Conservation (phyloP, 768 basidiomycete genomes). For the Hericium alpestre region DNA sequence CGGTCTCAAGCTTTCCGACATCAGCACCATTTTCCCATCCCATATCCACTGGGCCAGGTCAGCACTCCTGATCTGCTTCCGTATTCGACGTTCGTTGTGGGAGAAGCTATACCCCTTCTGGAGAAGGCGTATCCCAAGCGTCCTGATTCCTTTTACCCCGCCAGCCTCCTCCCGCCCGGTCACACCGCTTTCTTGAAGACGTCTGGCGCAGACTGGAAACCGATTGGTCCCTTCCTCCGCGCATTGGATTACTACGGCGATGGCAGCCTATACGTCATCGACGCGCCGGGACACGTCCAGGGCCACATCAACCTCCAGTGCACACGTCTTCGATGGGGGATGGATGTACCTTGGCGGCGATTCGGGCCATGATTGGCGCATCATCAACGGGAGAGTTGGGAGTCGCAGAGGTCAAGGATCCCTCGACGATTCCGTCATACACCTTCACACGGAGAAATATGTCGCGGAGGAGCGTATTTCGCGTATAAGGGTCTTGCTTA, state of each 20-base stretch:
- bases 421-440: neutral
- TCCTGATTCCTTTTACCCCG: neutral
- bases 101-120: neutral
- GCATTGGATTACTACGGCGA: slow-evolving; percentile 13
- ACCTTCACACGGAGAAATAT: neutral
- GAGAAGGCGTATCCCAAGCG: slow-evolving; percentile 3
- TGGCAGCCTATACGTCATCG: slow-evolving; percentile 11
- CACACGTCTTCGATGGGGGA: slow-evolving; percentile 9
- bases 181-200: neutral
- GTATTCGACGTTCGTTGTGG: slow-evolving; percentile 7
- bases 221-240: slow-evolving; percentile 9
- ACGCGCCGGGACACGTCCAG: slow-evolving; percentile 12
- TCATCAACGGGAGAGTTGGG: slow-evolving; percentile 5
- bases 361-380: slow-evolving; percentile 3
- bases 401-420: neutral
- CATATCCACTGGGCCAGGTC: slow-evolving; percentile 12
- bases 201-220: neutral
- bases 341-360: slow-evolving; percentile 13
- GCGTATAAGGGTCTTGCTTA: too few relatives aligned
- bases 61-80: slow-evolving; percentile 8
- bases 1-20: slow-evolving; percentile 4
- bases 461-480: neutral
- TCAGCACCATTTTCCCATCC: slow-evolving; percentile 3
- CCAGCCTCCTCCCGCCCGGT: neutral
- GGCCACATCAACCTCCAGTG: slow-evolving; percentile 12